phyloP scores from a whole-genome alignment of 2,329 filamentous ascomycete species.

The Hymenotorrendiella dingleyae region DNA sequence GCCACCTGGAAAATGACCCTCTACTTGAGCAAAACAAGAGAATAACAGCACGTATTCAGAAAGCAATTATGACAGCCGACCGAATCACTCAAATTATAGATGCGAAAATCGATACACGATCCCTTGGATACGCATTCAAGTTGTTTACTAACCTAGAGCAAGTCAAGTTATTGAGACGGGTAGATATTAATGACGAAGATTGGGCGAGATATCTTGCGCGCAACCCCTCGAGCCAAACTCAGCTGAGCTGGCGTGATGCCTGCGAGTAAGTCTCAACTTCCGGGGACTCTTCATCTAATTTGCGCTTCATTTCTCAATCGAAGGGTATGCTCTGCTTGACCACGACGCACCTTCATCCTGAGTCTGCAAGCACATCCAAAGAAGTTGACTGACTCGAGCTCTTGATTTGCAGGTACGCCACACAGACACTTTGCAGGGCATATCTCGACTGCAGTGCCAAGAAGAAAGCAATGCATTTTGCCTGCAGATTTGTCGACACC shows the following conservation, averaged over 20 bases:
- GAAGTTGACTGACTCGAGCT: too few species aligned
- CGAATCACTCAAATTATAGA: constrained; percentile 23
- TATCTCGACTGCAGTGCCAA: neutral
- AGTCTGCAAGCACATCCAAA: too few species aligned
- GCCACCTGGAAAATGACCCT: neutral
- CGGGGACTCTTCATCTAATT: too few species aligned
- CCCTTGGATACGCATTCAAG: constrained; percentile 20
- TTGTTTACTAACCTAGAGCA: constrained; percentile 57
- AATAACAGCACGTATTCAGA: constrained; percentile 3
- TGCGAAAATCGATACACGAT: constrained; percentile 15
- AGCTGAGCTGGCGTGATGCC: constrained; percentile 53
- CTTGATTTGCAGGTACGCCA: too few species aligned
- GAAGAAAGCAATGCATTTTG: constrained; percentile 34
- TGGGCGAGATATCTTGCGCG: constrained; percentile 46
- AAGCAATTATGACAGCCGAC: constrained; percentile 15
- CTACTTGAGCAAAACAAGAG: neutral
- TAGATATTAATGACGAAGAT: constrained; percentile 51
- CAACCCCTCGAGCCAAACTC: constrained; percentile 37
- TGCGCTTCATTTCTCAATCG: too few species aligned
- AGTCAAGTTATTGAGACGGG: constrained; percentile 57
- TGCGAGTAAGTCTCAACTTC: too few species aligned
- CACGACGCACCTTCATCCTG: constrained; percentile 48
- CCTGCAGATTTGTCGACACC: constrained; percentile 55
- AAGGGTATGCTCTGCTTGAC: constrained; percentile 54
- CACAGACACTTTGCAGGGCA: neutral